Base-by-base conservation (phyloP, 225 moss, liverwort and hornwort species). In the Marchantia paleacea region DNA sequence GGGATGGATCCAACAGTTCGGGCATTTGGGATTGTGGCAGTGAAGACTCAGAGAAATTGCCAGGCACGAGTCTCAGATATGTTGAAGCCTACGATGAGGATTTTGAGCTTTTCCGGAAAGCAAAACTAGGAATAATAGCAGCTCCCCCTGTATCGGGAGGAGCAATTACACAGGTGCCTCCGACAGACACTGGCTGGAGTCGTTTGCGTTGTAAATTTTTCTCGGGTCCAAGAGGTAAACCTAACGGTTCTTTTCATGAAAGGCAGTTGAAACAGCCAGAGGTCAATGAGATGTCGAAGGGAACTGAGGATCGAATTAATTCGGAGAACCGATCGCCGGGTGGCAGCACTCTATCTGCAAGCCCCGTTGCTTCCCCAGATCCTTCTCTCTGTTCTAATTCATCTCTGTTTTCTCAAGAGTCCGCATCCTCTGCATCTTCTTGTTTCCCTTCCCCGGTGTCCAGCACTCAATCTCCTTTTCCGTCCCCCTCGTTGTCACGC, bases 111-210 rank as follows among this genome's bases (percentile, higher is more conserved):
- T 90, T 84, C 11, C 81, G 69, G 7, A 86, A 72, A 75, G 85
- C 86, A 26, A 83, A 78, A 70, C 4, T 75, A 10, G 57, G 82
- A 3, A 72, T 47, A 66, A 9, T 81, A 25, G 53, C 81, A 20
- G 30, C 49, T 48, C 57, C 72, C 26, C 76, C 81, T 48, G 55
- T 77, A 24, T 31, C 77, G 20, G 72, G 72, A 22, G 83, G 80
- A 53, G 72, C 81, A 29, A 63, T 65, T 7, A 67, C 47, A 18
- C 70, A 75, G 65, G 73, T 62, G 28, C 79, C 81, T 29, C 52
- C 77, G 26, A 77, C 52, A 73, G 79, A 88, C 74, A 83, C 82
- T 67, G 79, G 88, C 52, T 90, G 90, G 88, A 77, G 57, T 78
- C 61, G 81, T 53, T 53, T 83, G 13, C 67, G 54, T 19, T 30